Percentiles rank a stretch among this genome's conserved stretches.
phyloP scores from a whole-genome alignment of 2,329 filamentous ascomycete species.

The Colletotrichum lindemuthianum region DNA sequence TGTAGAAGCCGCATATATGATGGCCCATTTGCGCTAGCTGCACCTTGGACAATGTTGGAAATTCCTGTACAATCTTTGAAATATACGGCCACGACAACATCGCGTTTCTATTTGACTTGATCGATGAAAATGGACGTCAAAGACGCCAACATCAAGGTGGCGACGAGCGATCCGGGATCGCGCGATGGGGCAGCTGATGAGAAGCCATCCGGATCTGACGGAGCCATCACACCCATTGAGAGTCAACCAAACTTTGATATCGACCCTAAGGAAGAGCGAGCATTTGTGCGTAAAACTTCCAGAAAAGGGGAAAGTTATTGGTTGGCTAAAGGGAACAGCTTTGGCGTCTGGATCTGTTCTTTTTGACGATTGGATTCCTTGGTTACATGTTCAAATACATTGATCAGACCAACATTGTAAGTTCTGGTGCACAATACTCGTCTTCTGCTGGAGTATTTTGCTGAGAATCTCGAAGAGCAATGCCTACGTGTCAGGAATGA shows the following conservation, averaged over 20 bases:
- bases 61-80: too few species aligned
- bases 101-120: too few species aligned
- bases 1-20: neutral
- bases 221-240: neutral
- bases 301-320: too few species aligned
- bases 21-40: too few species aligned
- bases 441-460: too few species aligned
- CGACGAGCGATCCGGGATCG: neutral
- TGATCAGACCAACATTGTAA: constrained; percentile 27
- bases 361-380: constrained; percentile 20
- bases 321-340: neutral
- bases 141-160: neutral
- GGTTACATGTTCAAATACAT: constrained; percentile 34
- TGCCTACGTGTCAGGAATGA: constrained; percentile 43
- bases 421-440: neutral
- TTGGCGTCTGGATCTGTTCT: constrained; percentile 27
- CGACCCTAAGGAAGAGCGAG: constrained; percentile 26
- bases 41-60: too few species aligned
- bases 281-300: constrained; percentile 1
- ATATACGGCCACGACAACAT: too few species aligned
- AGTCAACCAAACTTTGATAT: constrained; percentile 13
- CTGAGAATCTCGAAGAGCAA: constrained; percentile 34
- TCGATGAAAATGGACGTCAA: constrained; percentile 4
- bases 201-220: neutral
- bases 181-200: neutral